Evolutionary conservation across 2,329 filamentous ascomycete species (phyloP).

Genomic region (Colletotrichum agaves): DNA sequence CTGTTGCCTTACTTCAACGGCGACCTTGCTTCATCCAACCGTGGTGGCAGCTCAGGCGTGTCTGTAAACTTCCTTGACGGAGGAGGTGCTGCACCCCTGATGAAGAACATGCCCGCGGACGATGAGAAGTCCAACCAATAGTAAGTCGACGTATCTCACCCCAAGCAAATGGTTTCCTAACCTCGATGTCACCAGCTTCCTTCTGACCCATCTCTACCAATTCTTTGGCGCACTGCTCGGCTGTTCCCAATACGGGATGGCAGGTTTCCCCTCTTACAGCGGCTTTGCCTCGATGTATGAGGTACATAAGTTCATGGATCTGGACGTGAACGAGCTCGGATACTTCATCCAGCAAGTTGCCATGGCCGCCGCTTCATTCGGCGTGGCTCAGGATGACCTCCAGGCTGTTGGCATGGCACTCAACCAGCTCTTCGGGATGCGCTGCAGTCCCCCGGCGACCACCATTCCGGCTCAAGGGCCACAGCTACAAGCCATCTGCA

Average conservation of each 20-base stretch:
- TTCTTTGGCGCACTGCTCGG: conserved; percentile 70
- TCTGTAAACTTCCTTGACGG: conserved; percentile 71
- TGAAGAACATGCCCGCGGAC: conserved; percentile 65
- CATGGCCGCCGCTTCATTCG: conserved; percentile 66
- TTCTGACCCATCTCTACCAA: conserved; percentile 70
- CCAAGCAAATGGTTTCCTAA: neutral
- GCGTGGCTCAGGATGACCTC: conserved; percentile 65
- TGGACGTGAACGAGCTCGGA: conserved; percentile 60
- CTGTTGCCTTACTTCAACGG: conserved; percentile 71
- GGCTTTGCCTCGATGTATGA: conserved; percentile 60
- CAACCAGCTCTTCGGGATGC: conserved; percentile 60
- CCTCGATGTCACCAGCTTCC: conserved; percentile 51
- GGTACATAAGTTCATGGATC: conserved; percentile 70
- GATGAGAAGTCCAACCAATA: conserved; percentile 64
- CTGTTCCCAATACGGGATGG: conserved; percentile 61
- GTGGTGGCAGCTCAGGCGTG: conserved; percentile 54
- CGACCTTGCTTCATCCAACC: conserved; percentile 63
- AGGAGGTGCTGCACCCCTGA: conserved; percentile 65
- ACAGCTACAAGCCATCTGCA: conserved; percentile 67
- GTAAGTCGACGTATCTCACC: conserved; percentile 47
- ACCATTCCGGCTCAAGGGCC: conserved; percentile 57
- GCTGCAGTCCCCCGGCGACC: conserved; percentile 58
- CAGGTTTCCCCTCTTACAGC: conserved; percentile 60
- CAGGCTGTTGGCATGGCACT: conserved; percentile 60
- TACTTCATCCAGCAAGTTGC: conserved; percentile 71